Percentiles rank a stretch among this genome's conserved stretches.
Evolutionary conservation across 257 asterid species (phyloP).

Genomic region (Echites panduratus): DNA sequence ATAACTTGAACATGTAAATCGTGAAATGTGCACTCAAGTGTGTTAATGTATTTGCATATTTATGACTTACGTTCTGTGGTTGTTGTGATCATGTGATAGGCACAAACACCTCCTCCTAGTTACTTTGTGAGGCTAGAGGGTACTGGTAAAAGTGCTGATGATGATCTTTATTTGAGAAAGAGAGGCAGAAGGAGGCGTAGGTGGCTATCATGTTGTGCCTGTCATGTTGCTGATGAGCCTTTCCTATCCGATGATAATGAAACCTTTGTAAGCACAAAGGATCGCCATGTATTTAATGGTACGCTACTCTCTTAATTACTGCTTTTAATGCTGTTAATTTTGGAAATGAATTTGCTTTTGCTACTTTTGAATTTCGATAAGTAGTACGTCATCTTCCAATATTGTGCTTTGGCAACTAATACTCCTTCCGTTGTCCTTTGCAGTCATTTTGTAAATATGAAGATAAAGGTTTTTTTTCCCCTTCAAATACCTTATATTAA

Average conservation of each 20-base stretch:
- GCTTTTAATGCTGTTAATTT: conserved; percentile 4
- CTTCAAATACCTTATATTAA: too few relatives aligned
- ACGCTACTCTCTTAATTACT: conserved; percentile 19
- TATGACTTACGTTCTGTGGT: not conserved
- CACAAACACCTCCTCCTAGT: conserved; percentile 69
- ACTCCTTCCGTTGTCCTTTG: too few relatives aligned
- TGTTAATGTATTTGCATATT: not conserved
- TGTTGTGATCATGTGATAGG: conserved; percentile 29
- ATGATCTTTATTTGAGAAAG: conserved; percentile 49
- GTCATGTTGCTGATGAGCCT: conserved; percentile 65
- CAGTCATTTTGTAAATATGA: too few relatives aligned
- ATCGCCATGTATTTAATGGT: conserved; percentile 56
- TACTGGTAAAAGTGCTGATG: conserved; percentile 44
- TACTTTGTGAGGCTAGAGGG: conserved; percentile 59
- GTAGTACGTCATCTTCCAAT: not conserved
- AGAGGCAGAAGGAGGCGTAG: conserved; percentile 56
- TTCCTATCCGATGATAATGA: conserved; percentile 53
- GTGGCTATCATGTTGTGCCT: conserved; percentile 79
- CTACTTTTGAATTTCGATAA: not conserved
- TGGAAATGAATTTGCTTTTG: not conserved
- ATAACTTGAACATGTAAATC: too few relatives aligned
- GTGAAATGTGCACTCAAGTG: not conserved
- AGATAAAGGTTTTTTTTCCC: too few relatives aligned
- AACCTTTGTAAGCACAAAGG: conserved; percentile 60
- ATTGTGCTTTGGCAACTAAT: too few relatives aligned